Evolutionary conservation across 305 asterid genomes (phyloP).

Genomic region (Solanum hybrid): DNA sequence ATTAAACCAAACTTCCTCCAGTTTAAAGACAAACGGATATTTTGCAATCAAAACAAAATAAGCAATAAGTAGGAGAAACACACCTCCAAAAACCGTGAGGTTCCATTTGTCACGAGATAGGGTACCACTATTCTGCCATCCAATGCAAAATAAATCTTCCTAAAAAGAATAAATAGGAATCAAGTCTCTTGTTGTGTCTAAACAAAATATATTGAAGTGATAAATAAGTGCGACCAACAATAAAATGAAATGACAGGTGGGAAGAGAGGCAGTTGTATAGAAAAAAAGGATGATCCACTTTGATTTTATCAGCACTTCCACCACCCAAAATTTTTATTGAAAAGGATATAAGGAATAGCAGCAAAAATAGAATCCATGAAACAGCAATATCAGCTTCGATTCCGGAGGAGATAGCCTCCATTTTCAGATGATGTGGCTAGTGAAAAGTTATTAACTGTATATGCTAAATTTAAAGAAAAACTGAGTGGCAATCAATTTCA

Average conservation of each 20-base stretch:
- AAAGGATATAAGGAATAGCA: background rate
- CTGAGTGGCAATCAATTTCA: background rate
- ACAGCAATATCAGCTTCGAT: background rate
- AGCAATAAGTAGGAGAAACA: background rate
- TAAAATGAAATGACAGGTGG: background rate
- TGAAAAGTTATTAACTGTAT: background rate
- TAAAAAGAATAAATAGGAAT: slow-evolving; percentile 18
- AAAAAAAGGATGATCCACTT: background rate
- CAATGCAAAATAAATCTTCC: slow-evolving; percentile 90
- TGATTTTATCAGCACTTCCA: background rate
- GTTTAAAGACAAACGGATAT: background rate
- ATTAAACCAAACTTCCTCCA: background rate
- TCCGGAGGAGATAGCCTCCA: background rate
- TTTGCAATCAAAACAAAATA: background rate
- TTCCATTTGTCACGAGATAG: slow-evolving; percentile 67
- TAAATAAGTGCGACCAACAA: background rate
- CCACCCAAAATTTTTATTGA: background rate
- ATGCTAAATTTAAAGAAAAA: background rate
- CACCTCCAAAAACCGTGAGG: slow-evolving; percentile 92
- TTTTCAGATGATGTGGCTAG: background rate
- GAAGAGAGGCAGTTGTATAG: background rate
- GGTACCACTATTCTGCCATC: slow-evolving; percentile 90
- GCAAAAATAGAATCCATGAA: background rate
- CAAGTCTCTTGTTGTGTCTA: background rate
- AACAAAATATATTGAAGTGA: background rate